These are phyloP conservation scores for Pyricularia sp. DNA, from an alignment of 2,329 filamentous ascomycete species.

Conservation along the genomic window DNA sequence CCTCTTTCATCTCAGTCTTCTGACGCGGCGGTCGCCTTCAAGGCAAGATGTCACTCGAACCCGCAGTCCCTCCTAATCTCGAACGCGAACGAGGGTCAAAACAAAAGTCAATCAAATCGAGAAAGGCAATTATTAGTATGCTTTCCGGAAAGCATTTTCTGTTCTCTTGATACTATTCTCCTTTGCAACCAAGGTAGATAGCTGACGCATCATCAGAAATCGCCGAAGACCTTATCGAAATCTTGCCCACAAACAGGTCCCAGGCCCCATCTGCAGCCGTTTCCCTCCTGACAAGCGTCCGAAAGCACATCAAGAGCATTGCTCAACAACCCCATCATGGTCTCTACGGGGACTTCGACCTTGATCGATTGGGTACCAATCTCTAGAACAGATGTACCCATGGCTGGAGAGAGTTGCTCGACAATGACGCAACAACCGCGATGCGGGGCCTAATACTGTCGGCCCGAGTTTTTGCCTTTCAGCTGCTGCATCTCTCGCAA, in stretches of 20 bases:
- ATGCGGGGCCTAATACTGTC: constrained; percentile 24
- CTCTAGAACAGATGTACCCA: constrained; percentile 61
- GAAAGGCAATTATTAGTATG: neutral
- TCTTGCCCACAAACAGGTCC: neutral
- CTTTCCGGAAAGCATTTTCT: neutral
- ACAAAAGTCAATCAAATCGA: neutral
- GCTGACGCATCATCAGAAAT: neutral
- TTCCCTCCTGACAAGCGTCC: constrained; percentile 29
- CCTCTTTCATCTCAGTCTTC: neutral
- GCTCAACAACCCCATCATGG: constrained; percentile 16
- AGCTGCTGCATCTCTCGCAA: constrained; percentile 53
- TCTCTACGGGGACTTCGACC: constrained; percentile 26
- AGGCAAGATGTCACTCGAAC: neutral
- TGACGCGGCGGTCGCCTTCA: neutral
- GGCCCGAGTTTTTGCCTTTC: constrained; percentile 50
- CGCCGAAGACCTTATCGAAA: constrained; percentile 1
- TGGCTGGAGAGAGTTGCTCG: constrained; percentile 25
- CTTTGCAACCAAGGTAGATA: neutral
- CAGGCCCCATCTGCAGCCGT: constrained; percentile 15
- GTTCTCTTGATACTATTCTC: neutral
- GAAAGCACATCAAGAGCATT: constrained; percentile 25
- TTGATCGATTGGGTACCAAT: constrained; percentile 46
- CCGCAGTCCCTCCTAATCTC: neutral
- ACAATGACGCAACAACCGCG: constrained; percentile 12
- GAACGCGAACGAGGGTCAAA: neutral